Percentiles rank a stretch among this genome's conserved stretches.
Conservation (phyloP, 495 filamentous ascomycete species). For the Pyronema omphalodes region DNA sequence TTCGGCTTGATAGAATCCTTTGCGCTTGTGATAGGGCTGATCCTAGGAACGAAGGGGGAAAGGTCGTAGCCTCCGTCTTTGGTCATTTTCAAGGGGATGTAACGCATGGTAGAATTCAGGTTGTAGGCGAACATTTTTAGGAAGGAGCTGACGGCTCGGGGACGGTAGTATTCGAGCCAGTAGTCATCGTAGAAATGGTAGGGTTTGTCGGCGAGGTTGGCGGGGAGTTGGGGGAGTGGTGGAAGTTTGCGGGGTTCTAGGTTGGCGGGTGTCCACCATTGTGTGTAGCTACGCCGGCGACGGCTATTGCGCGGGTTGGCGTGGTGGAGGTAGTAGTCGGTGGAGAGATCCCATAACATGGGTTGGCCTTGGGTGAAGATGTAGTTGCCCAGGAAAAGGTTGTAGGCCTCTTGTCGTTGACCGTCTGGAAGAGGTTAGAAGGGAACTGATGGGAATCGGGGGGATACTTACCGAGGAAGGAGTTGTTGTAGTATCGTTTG, state of each 20-base stretch:
- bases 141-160: slow-evolving; percentile 65
- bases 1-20: slow-evolving; percentile 15
- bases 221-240: slow-evolving; percentile 12
- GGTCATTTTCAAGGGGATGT: slow-evolving; percentile 45
- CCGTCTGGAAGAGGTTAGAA: slow-evolving; percentile 35
- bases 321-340: slow-evolving; percentile 94
- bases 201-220: slow-evolving; percentile 33
- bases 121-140: slow-evolving; percentile 76
- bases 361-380: slow-evolving; percentile 78
- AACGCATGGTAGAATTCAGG: slow-evolving; percentile 70
- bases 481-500: slow-evolving; percentile 98
- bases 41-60: slow-evolving; percentile 66
- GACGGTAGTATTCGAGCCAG: slow-evolving; percentile 96
- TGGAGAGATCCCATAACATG: slow-evolving; percentile 92
- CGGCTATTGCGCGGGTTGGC: slow-evolving; percentile 52
- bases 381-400: slow-evolving; percentile 93
- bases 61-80: slow-evolving; percentile 57
- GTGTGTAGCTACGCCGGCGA: slow-evolving; percentile 45
- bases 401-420: slow-evolving; percentile 93
- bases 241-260: slow-evolving; percentile 40
- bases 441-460: no score
- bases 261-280: slow-evolving; percentile 70
- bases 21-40: slow-evolving; percentile 25
- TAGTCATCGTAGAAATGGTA: slow-evolving; percentile 73
- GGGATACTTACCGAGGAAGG: slow-evolving; percentile 41